phyloP scores from a whole-genome alignment of 2,329 filamentous ascomycete species.

The Tolypocladium paradoxum region DNA sequence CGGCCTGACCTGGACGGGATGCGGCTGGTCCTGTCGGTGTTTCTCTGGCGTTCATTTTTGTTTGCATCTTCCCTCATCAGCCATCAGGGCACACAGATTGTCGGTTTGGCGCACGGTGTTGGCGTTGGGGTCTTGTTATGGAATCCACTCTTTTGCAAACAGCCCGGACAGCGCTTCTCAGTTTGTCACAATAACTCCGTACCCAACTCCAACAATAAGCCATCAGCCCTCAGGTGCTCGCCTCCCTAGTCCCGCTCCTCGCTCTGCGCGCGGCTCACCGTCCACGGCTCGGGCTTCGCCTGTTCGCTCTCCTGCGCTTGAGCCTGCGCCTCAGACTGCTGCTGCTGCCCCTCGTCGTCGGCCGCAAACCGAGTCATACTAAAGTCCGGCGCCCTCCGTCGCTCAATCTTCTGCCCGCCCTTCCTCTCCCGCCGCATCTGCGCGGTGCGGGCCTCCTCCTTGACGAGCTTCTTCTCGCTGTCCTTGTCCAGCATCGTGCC shows the following conservation, averaged over 20 bases:
- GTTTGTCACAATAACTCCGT: neutral
- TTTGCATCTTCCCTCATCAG: neutral
- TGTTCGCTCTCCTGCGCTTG: conserved; percentile 9
- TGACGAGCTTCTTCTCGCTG: conserved; percentile 48
- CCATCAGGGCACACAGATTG: neutral
- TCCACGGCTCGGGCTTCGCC: conserved; percentile 12
- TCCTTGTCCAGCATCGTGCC: conserved; percentile 70
- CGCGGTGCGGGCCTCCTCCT: conserved; percentile 32
- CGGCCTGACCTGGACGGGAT: conserved; percentile 12
- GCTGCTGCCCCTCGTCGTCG: conserved; percentile 32
- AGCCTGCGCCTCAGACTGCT: neutral
- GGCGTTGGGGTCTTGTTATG: neutral
- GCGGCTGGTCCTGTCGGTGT: neutral
- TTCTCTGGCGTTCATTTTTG: neutral
- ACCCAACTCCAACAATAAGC: neutral
- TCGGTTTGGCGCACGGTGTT: neutral
- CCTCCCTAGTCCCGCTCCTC: conserved; percentile 6
- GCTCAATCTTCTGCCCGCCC: conserved; percentile 15
- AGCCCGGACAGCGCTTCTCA: neutral
- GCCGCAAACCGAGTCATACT: conserved; percentile 44
- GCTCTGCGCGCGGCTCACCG: conserved; percentile 5
- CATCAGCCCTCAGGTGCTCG: neutral
- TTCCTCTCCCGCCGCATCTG: conserved; percentile 24
- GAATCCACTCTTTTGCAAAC: neutral
- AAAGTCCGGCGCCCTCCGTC: conserved; percentile 37